Evolutionary conservation across 768 basidiomycete species (phyloP), one percentile per base, ranked within the genome.

Genomic region (Mycena vitilis): DNA sequence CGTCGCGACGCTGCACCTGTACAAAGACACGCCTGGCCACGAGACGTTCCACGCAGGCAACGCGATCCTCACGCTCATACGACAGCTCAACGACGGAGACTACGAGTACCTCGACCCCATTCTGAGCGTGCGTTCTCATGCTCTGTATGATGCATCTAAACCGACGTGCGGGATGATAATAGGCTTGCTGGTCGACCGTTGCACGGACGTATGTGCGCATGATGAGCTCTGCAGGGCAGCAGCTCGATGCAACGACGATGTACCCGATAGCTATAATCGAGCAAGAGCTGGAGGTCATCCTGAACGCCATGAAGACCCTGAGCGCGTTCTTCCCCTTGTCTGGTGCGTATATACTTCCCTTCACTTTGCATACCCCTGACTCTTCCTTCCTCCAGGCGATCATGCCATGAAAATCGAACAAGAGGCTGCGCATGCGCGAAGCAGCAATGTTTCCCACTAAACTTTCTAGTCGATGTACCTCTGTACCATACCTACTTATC

Each of bases 51-150:
- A 80, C 69, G 83, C 86, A 0, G 85, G 83, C 4, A 81, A 82
- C 65, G 77, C 82, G 6, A 75, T 87, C 10, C 78, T 84, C 22
- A 75, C 79, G 34, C 78, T 87, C 23, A 81, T 89, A 36, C 81
- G 82, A 30, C 81, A 85, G 47, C 79, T 89, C 22, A 76, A 73
- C 56, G 85, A 86, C 36, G 79, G 76, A 8, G 88, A 89, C 71
- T 89, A 87, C 73, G 80, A 81, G 62, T 84, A 81, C 67, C 75
- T 89, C 20, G 87, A 89, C 77, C 87, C 88, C 7, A 82, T 86
- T 47, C 77, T 87, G 23, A 81, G 83, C 45, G 88, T 88, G 71
- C 72, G 87, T 84, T 37, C 47, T n/a, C 30, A 72, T 73, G 56
- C 42, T 42, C 53, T 56, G 22, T 49, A 45, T 22, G 5, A 36